Percentiles rank a stretch among this genome's conserved stretches.
phyloP scores from a whole-genome alignment of 2,329 filamentous ascomycete genomes.

The Rutstroemia sydowiana region DNA sequence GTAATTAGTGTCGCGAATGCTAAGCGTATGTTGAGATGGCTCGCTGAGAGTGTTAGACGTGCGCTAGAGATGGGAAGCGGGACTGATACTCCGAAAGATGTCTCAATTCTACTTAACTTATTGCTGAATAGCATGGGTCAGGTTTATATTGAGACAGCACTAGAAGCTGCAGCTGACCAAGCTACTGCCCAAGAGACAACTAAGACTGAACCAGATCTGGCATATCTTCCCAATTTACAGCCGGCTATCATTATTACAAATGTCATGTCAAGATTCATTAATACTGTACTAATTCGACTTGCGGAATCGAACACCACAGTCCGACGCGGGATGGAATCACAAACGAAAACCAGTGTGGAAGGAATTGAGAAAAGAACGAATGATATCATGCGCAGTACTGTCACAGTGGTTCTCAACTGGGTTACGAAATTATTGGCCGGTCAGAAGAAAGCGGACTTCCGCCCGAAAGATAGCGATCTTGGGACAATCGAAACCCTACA shows the following conservation, averaged over 20 bases:
- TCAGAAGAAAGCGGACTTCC: slow-evolving; percentile 67
- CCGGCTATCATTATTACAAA: slow-evolving; percentile 83
- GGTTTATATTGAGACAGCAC: slow-evolving; percentile 62
- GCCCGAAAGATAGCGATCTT: slow-evolving; percentile 58
- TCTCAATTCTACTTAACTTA: slow-evolving; percentile 74
- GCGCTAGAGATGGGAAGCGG: slow-evolving; percentile 84
- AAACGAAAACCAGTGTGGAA: slow-evolving; percentile 48
- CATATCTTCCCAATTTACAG: slow-evolving; percentile 71
- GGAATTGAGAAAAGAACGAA: slow-evolving; percentile 65
- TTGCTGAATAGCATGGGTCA: slow-evolving; percentile 83
- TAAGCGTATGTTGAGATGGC: slow-evolving; percentile 97
- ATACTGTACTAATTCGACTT: slow-evolving; percentile 81
- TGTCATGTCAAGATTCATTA: slow-evolving; percentile 87
- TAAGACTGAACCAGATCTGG: slow-evolving; percentile 81
- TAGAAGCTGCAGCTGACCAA: slow-evolving; percentile 64
- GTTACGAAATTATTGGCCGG: slow-evolving; percentile 51
- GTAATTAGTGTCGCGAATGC: slow-evolving; percentile 74
- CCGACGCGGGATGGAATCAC: slow-evolving; percentile 62
- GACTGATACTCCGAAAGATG: slow-evolving; percentile 88
- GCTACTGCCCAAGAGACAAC: slow-evolving; percentile 68
- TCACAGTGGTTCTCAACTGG: slow-evolving; percentile 59
- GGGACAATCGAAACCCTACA: slow-evolving; percentile 67
- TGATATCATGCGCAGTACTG: slow-evolving; percentile 58
- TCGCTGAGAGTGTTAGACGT: slow-evolving; percentile 88
- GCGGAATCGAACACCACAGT: slow-evolving; percentile 87